These are phyloP conservation scores for Artemisia annua DNA, from an alignment of 129 eudicot species.

Conservation along the genomic window DNA sequence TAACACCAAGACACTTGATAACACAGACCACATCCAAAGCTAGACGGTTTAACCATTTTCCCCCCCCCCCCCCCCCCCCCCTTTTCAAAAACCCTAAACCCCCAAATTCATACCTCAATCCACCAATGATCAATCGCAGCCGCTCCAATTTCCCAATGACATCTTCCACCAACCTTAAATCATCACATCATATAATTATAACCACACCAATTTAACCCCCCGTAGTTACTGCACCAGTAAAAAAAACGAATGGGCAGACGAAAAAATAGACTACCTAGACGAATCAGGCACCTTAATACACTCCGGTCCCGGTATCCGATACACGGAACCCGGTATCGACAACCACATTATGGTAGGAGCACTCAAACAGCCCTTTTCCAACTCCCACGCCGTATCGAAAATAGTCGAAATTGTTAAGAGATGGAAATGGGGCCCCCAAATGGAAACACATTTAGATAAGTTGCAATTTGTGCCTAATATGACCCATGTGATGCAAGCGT, in stretches of 20 bases:
- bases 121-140: constrained; percentile 37
- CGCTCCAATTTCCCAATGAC: constrained; percentile 33
- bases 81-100: background rate
- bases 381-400: constrained; percentile 83
- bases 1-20: too few relatives aligned
- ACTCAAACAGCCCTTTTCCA: constrained; percentile 69
- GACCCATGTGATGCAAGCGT: constrained; percentile 71
- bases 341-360: constrained; percentile 94
- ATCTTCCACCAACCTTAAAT: constrained; percentile 26
- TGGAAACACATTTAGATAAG: constrained; percentile 90
- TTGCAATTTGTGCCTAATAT: constrained; percentile 89
- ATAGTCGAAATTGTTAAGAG: constrained; percentile 87
- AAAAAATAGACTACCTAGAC: constrained; percentile 66
- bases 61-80: too few relatives aligned
- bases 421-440: constrained; percentile 99
- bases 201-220: too few relatives aligned
- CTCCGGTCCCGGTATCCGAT: constrained; percentile 77
- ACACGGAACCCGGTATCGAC: constrained; percentile 75
- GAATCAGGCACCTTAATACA: constrained; percentile 74
- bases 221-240: constrained; percentile 40
- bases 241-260: constrained; percentile 71
- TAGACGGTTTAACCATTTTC: background rate
- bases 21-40: too few relatives aligned
- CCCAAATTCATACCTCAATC: background rate
- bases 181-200: background rate